Conservation (phyloP, 2,329 filamentous ascomycete genomes). For the Saccharata proteae region DNA sequence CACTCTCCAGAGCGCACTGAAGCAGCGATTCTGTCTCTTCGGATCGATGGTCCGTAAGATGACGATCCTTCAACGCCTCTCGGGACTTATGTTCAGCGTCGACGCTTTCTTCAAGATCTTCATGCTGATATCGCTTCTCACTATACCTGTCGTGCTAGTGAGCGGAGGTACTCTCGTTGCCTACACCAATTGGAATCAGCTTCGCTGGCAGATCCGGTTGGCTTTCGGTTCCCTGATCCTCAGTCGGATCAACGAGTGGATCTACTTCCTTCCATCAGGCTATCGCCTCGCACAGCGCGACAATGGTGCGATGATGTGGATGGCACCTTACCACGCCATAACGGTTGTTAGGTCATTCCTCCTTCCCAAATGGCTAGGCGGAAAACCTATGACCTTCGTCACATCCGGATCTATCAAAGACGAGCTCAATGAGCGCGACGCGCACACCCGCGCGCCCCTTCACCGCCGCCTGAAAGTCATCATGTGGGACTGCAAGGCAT, state of each 20-base stretch:
- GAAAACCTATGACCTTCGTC: conserved; percentile 9
- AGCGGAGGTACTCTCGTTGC: neutral
- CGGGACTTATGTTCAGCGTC: conserved; percentile 34
- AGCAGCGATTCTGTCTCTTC: conserved; percentile 48
- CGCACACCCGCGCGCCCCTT: conserved; percentile 7
- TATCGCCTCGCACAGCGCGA: conserved; percentile 1
- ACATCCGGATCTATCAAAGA: conserved; percentile 10
- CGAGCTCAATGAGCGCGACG: conserved; percentile 11
- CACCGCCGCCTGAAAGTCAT: conserved; percentile 8
- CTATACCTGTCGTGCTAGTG: neutral
- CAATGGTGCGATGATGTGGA: conserved; percentile 8
- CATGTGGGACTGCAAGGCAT: conserved; percentile 7
- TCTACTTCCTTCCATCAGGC: conserved; percentile 16
- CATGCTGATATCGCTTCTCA: neutral
- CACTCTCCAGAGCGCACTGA: conserved; percentile 47
- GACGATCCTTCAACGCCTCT: conserved; percentile 45
- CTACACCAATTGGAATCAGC: neutral
- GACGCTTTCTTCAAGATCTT: conserved; percentile 15
- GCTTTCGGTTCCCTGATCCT: neutral
- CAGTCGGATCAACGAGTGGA: conserved; percentile 10
- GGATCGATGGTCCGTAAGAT: conserved; percentile 42
- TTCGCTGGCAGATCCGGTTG: neutral
- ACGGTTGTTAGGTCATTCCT: conserved; percentile 11
- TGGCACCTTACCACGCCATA: conserved; percentile 11
- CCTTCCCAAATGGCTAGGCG: conserved; percentile 12